Conservation (phyloP, 768 basidiomycete species). For the Auricularia auricula-judae region DNA sequence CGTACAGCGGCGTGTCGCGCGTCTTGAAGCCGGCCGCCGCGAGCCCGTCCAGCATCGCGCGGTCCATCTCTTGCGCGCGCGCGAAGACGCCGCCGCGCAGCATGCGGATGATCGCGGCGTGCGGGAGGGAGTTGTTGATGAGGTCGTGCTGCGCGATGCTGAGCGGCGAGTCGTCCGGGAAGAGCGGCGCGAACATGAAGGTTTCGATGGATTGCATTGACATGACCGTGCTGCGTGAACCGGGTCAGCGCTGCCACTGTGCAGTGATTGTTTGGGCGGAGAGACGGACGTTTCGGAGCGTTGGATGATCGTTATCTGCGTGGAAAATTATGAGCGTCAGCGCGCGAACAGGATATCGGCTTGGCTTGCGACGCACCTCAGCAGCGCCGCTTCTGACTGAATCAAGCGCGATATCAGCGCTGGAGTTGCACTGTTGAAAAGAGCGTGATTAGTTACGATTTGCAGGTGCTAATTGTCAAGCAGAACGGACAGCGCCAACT, state of each 20-base stretch:
- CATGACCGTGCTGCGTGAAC: too few relatives aligned
- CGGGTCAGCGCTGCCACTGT: too few relatives aligned
- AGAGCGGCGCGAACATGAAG: not conserved
- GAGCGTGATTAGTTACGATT: not conserved
- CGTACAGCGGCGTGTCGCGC: not conserved
- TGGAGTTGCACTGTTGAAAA: not conserved
- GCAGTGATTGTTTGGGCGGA: too few relatives aligned
- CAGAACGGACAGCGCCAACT: not conserved
- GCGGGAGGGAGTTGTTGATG: not conserved
- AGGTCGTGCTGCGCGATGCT: constrained; percentile 1
- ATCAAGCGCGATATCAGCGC: constrained; percentile 4
- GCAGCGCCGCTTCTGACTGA: not conserved
- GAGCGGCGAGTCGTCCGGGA: not conserved
- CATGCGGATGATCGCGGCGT: not conserved
- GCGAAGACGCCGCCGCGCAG: not conserved
- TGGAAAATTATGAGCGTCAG: not conserved
- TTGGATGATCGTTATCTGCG: too few relatives aligned
- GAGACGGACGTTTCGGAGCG: too few relatives aligned
- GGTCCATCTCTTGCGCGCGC: not conserved
- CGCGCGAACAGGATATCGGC: too few relatives aligned
- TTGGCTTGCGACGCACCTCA: not conserved
- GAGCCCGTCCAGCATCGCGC: not conserved
- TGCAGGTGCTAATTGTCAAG: not conserved
- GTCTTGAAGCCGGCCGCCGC: not conserved
- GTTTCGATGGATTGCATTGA: not conserved